Evolutionary conservation across 2,329 filamentous ascomycete species (phyloP).

Genomic region (Colletotrichum neosansevieriae): DNA sequence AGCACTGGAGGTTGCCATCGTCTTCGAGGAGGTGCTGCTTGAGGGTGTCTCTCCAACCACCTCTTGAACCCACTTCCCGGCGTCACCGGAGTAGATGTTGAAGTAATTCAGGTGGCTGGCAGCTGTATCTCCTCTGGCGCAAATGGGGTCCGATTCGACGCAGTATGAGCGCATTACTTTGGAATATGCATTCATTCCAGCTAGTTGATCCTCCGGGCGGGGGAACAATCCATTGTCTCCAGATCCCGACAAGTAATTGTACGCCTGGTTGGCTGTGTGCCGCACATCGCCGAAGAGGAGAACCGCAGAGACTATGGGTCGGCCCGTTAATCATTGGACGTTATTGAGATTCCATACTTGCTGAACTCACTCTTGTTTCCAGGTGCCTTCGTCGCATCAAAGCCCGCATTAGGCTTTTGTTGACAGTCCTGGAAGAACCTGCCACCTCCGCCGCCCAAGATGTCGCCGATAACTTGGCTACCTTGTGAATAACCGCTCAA

Average conservation of each 20-base stretch:
- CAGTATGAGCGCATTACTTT: constrained; percentile 51
- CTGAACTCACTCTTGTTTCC: constrained; percentile 50
- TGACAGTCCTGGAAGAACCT: constrained; percentile 49
- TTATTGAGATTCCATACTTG: background rate
- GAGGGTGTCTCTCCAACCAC: constrained; percentile 16
- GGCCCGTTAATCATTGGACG: background rate
- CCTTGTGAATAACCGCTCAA: constrained; percentile 58
- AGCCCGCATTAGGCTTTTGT: constrained; percentile 42
- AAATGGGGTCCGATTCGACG: constrained; percentile 53
- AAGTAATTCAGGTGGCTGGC: constrained; percentile 52
- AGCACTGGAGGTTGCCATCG: constrained; percentile 4
- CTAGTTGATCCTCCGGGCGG: constrained; percentile 46
- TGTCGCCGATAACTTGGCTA: constrained; percentile 52
- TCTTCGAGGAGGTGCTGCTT: background rate
- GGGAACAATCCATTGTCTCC: constrained; percentile 46
- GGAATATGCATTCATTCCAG: constrained; percentile 46
- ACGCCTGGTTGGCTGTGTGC: constrained; percentile 51
- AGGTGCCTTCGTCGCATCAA: constrained; percentile 46
- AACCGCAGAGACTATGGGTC: constrained; percentile 47
- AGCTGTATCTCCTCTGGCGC: constrained; percentile 50
- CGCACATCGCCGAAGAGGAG: constrained; percentile 51
- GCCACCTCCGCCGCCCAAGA: constrained; percentile 51
- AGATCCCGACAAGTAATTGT: constrained; percentile 48
- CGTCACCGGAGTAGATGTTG: constrained; percentile 28
- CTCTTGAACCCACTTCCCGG: constrained; percentile 35